These are phyloP conservation scores for Neopestalotiopsis sp. DNA, from an alignment of 2,329 filamentous ascomycete genomes.

Conservation along the genomic window DNA sequence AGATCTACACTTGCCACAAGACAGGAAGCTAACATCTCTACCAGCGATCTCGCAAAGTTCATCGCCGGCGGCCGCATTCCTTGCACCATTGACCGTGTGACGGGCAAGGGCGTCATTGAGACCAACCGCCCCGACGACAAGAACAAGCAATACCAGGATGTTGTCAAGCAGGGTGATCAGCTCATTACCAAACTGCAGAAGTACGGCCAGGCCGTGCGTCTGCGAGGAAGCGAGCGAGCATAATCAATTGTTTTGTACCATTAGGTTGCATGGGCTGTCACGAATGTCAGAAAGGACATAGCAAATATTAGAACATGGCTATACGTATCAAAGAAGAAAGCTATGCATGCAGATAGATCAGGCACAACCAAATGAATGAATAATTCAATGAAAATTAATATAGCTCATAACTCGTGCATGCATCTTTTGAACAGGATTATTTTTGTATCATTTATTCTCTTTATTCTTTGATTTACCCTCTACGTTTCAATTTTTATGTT, in stretches of 20 bases:
- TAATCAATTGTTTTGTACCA: slow-evolving; percentile 43
- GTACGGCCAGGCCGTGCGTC: slow-evolving; percentile 93
- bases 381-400: not conserved
- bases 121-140: slow-evolving; percentile 98
- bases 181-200: slow-evolving; percentile 99
- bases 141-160: slow-evolving; percentile 99
- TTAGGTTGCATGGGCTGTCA: not conserved
- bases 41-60: slow-evolving; percentile 91
- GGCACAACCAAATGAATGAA: not conserved
- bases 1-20: not conserved
- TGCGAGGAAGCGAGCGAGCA: slow-evolving; percentile 92
- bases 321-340: slow-evolving; percentile 2
- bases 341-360: not conserved
- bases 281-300: not conserved
- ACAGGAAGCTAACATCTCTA: slow-evolving; percentile 15
- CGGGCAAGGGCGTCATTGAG: slow-evolving; percentile 95
- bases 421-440: not conserved
- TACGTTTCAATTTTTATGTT: not conserved
- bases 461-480: not conserved
- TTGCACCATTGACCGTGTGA: slow-evolving; percentile 96
- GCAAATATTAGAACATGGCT: slow-evolving; percentile 8
- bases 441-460: not conserved
- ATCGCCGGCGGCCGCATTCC: slow-evolving; percentile 93
- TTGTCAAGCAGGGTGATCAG: slow-evolving; percentile 96
- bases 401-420: not conserved